Percentiles rank a stretch among this genome's conserved stretches.
phyloP scores from a whole-genome alignment of 192 early-diverging fungal genomes.

The Coemansia sp. region DNA sequence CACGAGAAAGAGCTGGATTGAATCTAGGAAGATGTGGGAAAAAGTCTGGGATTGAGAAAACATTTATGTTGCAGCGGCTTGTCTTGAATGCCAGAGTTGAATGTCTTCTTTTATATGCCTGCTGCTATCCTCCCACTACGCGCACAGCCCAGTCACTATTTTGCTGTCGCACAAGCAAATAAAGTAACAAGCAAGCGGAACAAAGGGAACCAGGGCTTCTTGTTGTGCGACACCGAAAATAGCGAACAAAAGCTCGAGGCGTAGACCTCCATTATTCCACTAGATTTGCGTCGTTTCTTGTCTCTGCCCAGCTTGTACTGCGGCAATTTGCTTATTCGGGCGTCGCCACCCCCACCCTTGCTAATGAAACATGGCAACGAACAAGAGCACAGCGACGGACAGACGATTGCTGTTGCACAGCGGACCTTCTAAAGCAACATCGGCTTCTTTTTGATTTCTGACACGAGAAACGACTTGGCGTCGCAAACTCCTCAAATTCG shows the following conservation, averaged over 20 bases:
- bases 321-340: background rate
- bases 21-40: background rate
- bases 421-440: background rate
- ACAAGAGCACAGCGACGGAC: background rate
- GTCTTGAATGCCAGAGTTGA: background rate
- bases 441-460: background rate
- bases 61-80: background rate
- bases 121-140: background rate
- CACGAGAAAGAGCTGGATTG: background rate
- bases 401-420: background rate
- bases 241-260: background rate
- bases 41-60: background rate
- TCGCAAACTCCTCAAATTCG: background rate
- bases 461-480: background rate
- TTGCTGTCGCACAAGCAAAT: constrained; percentile 5
- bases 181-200: background rate
- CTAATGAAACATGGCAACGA: constrained; percentile 3
- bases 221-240: constrained; percentile 10
- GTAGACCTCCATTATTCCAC: background rate
- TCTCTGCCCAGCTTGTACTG: background rate
- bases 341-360: constrained; percentile 10
- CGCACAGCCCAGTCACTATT: background rate
- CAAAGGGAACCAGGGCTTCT: constrained; percentile 19
- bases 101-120: background rate
- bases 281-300: background rate